These are phyloP conservation scores for Emergomyces orientalis DNA, from an alignment of 2,329 filamentous ascomycete species.

Conservation along the genomic window DNA sequence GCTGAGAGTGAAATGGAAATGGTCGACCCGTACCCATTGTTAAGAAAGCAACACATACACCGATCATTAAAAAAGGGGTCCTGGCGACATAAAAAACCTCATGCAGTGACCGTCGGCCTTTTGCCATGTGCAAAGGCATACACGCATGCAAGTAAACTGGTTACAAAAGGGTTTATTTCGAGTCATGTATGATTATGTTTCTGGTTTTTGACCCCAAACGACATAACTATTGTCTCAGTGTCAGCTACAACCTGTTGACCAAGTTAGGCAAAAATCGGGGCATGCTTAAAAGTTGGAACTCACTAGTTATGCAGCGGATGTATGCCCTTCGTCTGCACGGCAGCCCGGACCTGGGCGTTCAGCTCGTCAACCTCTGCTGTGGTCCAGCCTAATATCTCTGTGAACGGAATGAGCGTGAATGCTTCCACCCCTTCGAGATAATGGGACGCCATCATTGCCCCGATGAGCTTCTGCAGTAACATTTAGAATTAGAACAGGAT, in stretches of 20 bases:
- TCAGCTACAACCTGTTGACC: not conserved
- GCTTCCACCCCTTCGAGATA: slow-evolving; percentile 17
- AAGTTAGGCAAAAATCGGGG: no score
- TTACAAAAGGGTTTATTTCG: no score
- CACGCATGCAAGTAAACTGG: not conserved
- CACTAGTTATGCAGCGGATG: slow-evolving; percentile 9
- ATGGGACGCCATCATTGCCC: slow-evolving; percentile 10
- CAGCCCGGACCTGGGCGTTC: slow-evolving; percentile 3
- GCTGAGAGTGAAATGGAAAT: not conserved
- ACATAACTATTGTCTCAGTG: not conserved
- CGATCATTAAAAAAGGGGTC: not conserved
- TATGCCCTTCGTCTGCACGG: not conserved
- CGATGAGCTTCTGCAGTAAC: slow-evolving; percentile 17
- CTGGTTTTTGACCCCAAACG: slow-evolving; percentile 5
- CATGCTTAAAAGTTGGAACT: not conserved
- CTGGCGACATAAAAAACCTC: not conserved
- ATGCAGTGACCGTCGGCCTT: not conserved
- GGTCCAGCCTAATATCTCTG: slow-evolving; percentile 16
- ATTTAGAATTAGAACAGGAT: not conserved
- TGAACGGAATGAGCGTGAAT: slow-evolving; percentile 15
- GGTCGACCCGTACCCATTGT: not conserved
- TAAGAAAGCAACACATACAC: not conserved
- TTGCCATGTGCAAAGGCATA: not conserved
- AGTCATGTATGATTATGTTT: not conserved
- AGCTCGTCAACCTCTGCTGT: slow-evolving; percentile 5